phyloP scores from a whole-genome alignment of 192 early-diverging fungal species.

The Podila clonocystis region DNA sequence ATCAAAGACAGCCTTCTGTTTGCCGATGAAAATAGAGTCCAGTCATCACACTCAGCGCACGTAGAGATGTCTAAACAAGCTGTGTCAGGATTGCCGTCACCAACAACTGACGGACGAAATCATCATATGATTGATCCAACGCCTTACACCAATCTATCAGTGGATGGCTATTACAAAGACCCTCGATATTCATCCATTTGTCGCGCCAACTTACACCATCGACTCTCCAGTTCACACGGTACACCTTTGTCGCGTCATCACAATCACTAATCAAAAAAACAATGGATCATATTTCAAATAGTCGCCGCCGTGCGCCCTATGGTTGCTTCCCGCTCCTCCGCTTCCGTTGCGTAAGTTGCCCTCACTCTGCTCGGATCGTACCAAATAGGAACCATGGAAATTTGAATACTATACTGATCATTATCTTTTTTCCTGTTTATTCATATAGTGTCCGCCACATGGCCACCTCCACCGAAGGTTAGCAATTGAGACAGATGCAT shows the following conservation, averaged over 20 bases:
- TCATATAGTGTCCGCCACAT: conserved; percentile 48
- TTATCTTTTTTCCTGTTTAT: not conserved
- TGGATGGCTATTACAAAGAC: too few species aligned
- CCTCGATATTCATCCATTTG: too few species aligned
- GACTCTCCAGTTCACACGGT: not conserved
- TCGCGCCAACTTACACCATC: not conserved
- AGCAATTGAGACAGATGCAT: conserved; percentile 1
- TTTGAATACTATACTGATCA: conserved; percentile 5
- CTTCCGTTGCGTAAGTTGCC: conserved; percentile 49
- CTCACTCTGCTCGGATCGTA: not conserved
- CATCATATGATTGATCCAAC: too few species aligned
- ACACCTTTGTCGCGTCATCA: not conserved
- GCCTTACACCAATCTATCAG: too few species aligned
- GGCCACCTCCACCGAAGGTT: conserved; percentile 53
- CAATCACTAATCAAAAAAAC: not conserved
- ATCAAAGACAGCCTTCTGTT: too few species aligned
- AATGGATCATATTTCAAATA: conserved; percentile 6
- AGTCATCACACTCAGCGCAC: too few species aligned
- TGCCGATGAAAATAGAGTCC: too few species aligned
- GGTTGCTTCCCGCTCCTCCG: conserved; percentile 52
- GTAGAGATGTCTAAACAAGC: too few species aligned
- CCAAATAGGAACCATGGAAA: conserved; percentile 5
- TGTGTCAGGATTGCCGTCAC: too few species aligned
- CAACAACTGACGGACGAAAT: too few species aligned
- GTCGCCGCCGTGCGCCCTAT: conserved; percentile 53